Base-by-base conservation (phyloP, 2,329 filamentous ascomycete species). In the Colletotrichum cereale region DNA sequence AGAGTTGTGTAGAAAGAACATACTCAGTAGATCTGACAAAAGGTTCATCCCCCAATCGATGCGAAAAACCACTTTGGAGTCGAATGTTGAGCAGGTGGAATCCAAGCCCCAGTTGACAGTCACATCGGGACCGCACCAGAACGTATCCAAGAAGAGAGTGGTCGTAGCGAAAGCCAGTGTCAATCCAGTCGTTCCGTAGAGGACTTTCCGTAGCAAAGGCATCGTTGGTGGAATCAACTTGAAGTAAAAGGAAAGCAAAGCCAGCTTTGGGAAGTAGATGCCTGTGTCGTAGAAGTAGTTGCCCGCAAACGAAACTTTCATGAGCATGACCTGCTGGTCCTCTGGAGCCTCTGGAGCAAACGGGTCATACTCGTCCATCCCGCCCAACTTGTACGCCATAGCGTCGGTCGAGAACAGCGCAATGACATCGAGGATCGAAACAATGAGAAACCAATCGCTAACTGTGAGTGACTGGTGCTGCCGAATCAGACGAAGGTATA, bases 231-330 rank as follows among this genome's bases (percentile, higher is more conserved):
- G 78, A 5, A 79, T 74, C 2, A 79, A 69, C 50, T 74, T 75
- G 66, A 73, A 79, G 64, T 79, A 79, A n/a, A 79, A 73, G 1
- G 78, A 76, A 21, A 79, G 42, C 36, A 79, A 26, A 0, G 78
- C 78, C 44, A 79, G 14, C 48, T 79, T 79, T 2, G 78, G 78
- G 2, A 79, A 66, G 50, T 79, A 79, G 11, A 79, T 67, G 5
- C 78, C 78, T 2, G 78, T 79, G 31, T 79, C 78, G 72, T 79
- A 79, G 14, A 79, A 78, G 57, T 79, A 79, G 67, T 79, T 79
- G 6, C 78, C 78, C 4, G 78, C 77, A 67, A 79, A 79, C 0
- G 77, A 40, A 2, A 79, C 70, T 68, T 79, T 79, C 72, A 73
- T 75, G 42, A 77, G 56, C 2, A 58, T 47, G n/a, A 79, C 74